Conservation (phyloP, 2,329 filamentous ascomycete species). For the Verticillium tricorpus region DNA sequence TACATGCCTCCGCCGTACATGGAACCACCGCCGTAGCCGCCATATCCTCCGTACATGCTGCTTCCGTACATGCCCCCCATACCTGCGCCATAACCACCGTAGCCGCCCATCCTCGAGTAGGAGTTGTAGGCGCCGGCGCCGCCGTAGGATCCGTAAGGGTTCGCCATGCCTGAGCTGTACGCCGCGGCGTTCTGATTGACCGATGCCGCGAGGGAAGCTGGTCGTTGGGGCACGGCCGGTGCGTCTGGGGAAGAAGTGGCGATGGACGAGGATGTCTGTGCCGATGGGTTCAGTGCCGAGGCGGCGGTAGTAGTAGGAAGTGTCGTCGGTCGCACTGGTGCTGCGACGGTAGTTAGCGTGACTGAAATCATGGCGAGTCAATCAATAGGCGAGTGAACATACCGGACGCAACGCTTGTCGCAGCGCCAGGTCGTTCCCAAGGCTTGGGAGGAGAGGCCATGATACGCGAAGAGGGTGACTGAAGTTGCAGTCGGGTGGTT, state of each 20-base stretch:
- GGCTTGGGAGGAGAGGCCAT: conserved; percentile 91
- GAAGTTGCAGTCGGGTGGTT: background rate
- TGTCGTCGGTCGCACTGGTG: conserved; percentile 18
- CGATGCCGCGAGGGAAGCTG: conserved; percentile 69
- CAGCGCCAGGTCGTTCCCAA: conserved; percentile 79
- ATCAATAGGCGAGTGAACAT: conserved; percentile 22
- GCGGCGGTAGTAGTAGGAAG: conserved; percentile 34
- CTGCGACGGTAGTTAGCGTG: conserved; percentile 5
- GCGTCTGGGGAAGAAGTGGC: conserved; percentile 37
- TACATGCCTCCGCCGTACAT: conserved; percentile 34
- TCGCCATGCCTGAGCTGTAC: conserved; percentile 57
- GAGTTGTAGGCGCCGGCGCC: conserved; percentile 33
- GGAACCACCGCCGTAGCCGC: conserved; percentile 33
- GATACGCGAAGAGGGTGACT: background rate
- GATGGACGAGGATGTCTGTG: conserved; percentile 33
- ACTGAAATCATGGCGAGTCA: conserved; percentile 5
- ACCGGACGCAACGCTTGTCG: conserved; percentile 40
- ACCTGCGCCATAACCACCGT: conserved; percentile 28
- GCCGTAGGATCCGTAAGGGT: conserved; percentile 40
- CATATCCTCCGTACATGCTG: conserved; percentile 35
- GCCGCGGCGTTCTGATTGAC: conserved; percentile 86
- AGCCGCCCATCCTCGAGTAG: conserved; percentile 44
- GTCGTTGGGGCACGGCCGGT: conserved; percentile 76
- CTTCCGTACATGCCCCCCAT: conserved; percentile 22
- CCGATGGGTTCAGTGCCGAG: conserved; percentile 32